These are phyloP conservation scores for Sequoia sempervirens DNA, from an alignment of 75 land plant genomes.

Conservation along the genomic window DNA sequence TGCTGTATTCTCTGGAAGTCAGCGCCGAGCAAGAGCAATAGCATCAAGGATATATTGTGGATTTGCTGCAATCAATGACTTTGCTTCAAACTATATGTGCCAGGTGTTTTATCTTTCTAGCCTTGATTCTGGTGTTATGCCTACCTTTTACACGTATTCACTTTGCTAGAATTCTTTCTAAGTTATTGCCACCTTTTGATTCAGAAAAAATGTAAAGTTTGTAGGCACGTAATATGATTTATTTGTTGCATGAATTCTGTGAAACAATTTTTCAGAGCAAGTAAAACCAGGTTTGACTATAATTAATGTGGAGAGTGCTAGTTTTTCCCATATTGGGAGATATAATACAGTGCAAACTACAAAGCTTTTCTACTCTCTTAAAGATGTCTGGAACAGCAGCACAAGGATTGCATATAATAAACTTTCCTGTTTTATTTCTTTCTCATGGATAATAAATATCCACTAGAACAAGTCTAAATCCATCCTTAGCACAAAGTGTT, in stretches of 20 bases:
- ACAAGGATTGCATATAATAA: no score
- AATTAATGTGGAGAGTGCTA: neutral
- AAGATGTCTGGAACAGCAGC: no score
- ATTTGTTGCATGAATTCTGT: neutral
- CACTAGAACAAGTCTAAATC: neutral
- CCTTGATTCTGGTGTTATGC: neutral
- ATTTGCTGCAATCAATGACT: constrained; percentile 85
- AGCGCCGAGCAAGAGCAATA: constrained; percentile 60
- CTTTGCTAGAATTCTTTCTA: neutral
- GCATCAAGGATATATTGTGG: constrained; percentile 83
- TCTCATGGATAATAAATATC: neutral
- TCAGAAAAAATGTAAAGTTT: neutral
- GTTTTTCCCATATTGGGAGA: neutral
- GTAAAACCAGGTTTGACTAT: neutral
- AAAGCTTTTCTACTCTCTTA: neutral
- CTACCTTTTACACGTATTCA: neutral
- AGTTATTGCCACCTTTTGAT: neutral
- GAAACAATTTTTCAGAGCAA: neutral
- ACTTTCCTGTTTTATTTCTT: neutral
- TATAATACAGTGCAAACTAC: neutral
- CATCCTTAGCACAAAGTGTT: neutral
- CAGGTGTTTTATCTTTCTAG: constrained; percentile 43
- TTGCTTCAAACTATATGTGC: constrained; percentile 87
- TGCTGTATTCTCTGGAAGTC: constrained; percentile 81
- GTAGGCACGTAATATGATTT: neutral